Evolutionary conservation across 257 asterid genomes (phyloP), one percentile per base, ranked within the genome.

Genomic region (Nicotiana otophora): DNA sequence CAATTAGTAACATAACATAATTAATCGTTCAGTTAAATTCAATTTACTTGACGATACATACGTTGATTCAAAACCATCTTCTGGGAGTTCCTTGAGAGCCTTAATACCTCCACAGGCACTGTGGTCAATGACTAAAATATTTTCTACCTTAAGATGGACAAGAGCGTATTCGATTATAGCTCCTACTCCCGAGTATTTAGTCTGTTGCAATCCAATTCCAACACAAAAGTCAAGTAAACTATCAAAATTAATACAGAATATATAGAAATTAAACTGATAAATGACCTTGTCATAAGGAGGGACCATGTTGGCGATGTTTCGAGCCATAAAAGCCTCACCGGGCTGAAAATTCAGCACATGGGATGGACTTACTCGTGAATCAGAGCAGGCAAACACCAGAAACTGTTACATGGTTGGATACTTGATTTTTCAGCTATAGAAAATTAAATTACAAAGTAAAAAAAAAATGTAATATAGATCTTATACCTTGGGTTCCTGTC

Each of bases 41-140:
- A 36, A 39, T 39, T 39, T 26, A 7, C 23, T 5, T 6, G 12
- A 23, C 14, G 83, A 58, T 20, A 42, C 86, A 84, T 87, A 94
- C 98, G 98, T 95, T 74, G 85, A 77, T 51, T 90, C 80, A 67
- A 95, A 63, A 83, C 97, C 98, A 51, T 94, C 92, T 10, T 75
- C 87, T 11, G 95, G 86, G 86, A 95, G 90, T 82, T 93, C 89
- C 97, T 94, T 90, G 86, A 95, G 97, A 20, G 93, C 97, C 86
- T 95, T 86, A 66, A 95, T 95, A 36, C 98, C 98, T 83, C 99
- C 99, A 83, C 98, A 94, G 34, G 91, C 87, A 48, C 99, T 95
- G 89, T 95, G 99, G 10, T 98, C 99, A 84, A 95, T 92, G 74
- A 95, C 99, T 15, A 94, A 86, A 70, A 96, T 94, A 74, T 90